Conservation (phyloP, 495 filamentous ascomycete genomes). For the Aeminium ludgeri region DNA sequence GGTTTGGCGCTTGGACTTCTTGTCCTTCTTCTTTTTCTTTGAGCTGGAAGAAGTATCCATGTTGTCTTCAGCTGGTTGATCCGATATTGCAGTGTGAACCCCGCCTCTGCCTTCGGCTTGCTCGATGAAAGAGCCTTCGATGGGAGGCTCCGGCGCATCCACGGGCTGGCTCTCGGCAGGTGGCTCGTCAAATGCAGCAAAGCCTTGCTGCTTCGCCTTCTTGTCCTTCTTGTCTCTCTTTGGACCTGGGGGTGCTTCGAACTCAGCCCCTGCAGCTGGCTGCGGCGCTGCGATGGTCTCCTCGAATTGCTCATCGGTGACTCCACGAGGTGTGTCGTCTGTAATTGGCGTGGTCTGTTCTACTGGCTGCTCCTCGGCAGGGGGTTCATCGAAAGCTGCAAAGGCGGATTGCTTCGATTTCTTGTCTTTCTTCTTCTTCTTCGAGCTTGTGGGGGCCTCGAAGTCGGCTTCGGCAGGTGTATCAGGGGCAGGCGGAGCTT, state of each 20-base stretch:
- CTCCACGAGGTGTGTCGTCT: too few relatives aligned
- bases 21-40: constrained; percentile 31
- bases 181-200: background rate
- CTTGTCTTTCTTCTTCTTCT: constrained; percentile 6
- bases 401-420: background rate
- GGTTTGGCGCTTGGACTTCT: constrained; percentile 22
- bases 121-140: background rate
- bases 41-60: constrained; percentile 24
- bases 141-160: background rate
- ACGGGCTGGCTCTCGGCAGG: background rate
- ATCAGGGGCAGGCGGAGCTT: background rate
- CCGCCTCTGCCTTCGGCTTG: background rate
- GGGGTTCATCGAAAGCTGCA: too few relatives aligned
- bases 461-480: background rate
- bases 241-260: too few relatives aligned
- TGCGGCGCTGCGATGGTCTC: too few relatives aligned
- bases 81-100: too few relatives aligned
- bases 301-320: too few relatives aligned
- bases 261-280: too few relatives aligned
- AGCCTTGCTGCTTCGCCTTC: too few relatives aligned
- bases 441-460: background rate
- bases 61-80: constrained; percentile 15
- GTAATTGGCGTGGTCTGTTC: too few relatives aligned
- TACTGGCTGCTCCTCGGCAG: background rate
- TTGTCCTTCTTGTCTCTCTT: constrained; percentile 8